Evolutionary conservation across 352 stramenopile genomes (phyloP).

Genomic region (Pythium phragmiticola): DNA sequence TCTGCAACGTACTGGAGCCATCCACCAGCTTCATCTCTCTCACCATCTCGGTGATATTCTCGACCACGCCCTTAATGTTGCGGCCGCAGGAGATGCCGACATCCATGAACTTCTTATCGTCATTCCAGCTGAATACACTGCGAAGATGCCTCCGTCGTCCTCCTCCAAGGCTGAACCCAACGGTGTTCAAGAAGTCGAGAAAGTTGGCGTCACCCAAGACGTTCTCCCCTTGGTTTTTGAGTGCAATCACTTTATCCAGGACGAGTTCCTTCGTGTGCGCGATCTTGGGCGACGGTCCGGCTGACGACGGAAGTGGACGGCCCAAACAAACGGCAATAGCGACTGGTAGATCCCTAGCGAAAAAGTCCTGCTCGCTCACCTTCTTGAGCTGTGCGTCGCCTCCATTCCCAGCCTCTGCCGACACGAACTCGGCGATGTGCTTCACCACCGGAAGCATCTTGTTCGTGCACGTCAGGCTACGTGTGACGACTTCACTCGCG

Average conservation of each 20-base stretch:
- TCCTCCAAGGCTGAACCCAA: conserved; percentile 2
- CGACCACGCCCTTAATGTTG: conserved; percentile 47
- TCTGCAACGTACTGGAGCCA: conserved; percentile 32
- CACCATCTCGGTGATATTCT: conserved; percentile 47
- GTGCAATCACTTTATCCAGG: conserved; percentile 20
- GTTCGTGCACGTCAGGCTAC: conserved; percentile 38
- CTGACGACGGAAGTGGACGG: conserved; percentile 27
- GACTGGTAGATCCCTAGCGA: conserved; percentile 41
- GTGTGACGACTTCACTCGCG: conserved; percentile 9
- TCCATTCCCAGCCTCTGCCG: conserved; percentile 25
- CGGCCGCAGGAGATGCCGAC: conserved; percentile 39
- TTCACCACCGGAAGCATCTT: conserved; percentile 39
- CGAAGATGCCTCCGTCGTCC: neutral
- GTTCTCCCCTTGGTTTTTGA: conserved; percentile 12
- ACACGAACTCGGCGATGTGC: conserved; percentile 35
- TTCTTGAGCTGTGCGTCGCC: conserved; percentile 30
- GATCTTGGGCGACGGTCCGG: conserved; percentile 17
- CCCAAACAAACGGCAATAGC: conserved; percentile 40
- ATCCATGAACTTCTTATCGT: conserved; percentile 35
- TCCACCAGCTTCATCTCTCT: conserved; percentile 36
- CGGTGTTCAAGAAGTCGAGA: conserved; percentile 5
- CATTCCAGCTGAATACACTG: neutral
- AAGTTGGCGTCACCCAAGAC: neutral
- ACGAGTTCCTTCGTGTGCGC: conserved; percentile 31
- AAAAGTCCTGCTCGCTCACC: conserved; percentile 43